These are phyloP conservation scores for Sarcodon sp. DNA, from an alignment of 768 basidiomycete genomes.

Conservation along the genomic window DNA sequence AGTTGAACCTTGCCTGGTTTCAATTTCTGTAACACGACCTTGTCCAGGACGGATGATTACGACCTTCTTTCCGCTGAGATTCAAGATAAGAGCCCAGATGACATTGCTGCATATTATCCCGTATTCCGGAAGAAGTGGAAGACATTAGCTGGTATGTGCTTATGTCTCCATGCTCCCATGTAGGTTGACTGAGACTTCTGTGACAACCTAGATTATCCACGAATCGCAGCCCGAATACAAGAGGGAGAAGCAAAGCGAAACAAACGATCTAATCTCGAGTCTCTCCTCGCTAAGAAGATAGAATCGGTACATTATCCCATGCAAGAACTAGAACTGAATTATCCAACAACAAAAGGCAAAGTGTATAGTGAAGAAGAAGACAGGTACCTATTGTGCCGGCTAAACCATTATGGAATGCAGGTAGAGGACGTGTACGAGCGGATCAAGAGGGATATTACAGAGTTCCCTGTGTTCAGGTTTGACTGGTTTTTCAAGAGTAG, in stretches of 20 bases:
- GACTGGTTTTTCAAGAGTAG: constrained; percentile 98
- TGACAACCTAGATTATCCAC: constrained; percentile 47
- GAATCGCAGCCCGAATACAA: constrained; percentile 71
- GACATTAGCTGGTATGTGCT: constrained; percentile 56
- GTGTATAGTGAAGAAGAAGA: constrained; percentile 97
- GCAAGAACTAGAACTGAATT: constrained; percentile 94
- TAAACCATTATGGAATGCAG: constrained; percentile 85
- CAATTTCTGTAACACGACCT: not conserved
- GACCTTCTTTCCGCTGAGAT: constrained; percentile 72
- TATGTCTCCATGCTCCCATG: not conserved
- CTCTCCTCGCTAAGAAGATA: constrained; percentile 74
- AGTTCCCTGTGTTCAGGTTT: constrained; percentile 95
- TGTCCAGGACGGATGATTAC: constrained; percentile 43
- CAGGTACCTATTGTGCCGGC: constrained; percentile 81
- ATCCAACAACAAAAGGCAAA: constrained; percentile 93
- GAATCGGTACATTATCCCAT: constrained; percentile 78
- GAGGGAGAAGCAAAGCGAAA: constrained; percentile 87
- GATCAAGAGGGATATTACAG: constrained; percentile 92
- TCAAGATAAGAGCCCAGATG: constrained; percentile 68
- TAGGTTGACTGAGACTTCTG: not conserved
- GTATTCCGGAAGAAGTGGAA: constrained; percentile 88
- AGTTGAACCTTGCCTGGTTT: not conserved
- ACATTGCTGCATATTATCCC: constrained; percentile 65
- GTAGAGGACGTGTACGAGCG: constrained; percentile 84
- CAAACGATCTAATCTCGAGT: constrained; percentile 70